Evolutionary conservation across 768 basidiomycete species (phyloP).

Genomic region (Hericium erinaceus): DNA sequence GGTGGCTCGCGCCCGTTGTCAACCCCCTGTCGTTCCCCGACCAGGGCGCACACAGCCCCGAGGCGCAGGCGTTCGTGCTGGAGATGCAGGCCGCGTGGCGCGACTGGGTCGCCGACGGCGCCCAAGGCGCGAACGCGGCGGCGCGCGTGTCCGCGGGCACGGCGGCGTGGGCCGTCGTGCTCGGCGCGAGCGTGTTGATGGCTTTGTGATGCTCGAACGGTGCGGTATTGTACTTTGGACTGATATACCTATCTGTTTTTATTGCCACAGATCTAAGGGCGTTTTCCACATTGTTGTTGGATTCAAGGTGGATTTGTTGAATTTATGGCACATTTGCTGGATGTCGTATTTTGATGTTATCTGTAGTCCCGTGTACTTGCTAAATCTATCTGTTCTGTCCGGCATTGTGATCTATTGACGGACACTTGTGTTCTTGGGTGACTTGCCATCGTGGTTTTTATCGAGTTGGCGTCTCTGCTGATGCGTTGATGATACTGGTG

Average conservation of each 20-base stretch:
- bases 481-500: too few species aligned
- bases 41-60: conserved; percentile 51
- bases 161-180: background rate
- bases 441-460: too few species aligned
- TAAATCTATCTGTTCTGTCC: too few species aligned
- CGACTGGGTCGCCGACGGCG: conserved; percentile 59
- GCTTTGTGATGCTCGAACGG: background rate
- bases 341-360: too few species aligned
- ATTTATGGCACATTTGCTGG: too few species aligned
- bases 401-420: too few species aligned
- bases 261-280: too few species aligned
- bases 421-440: too few species aligned
- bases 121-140: conserved; percentile 39
- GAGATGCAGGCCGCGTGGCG: conserved; percentile 66
- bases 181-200: background rate
- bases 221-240: background rate
- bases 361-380: too few species aligned
- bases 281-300: too few species aligned
- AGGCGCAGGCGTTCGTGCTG: conserved; percentile 73
- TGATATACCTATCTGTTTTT: background rate
- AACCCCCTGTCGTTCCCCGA: conserved; percentile 49
- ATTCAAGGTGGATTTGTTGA: too few species aligned
- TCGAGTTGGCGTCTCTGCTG: too few species aligned
- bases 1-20: conserved; percentile 69
- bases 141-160: background rate